Evolutionary conservation across 768 basidiomycete species (phyloP).

Genomic region (Mycena galopus): DNA sequence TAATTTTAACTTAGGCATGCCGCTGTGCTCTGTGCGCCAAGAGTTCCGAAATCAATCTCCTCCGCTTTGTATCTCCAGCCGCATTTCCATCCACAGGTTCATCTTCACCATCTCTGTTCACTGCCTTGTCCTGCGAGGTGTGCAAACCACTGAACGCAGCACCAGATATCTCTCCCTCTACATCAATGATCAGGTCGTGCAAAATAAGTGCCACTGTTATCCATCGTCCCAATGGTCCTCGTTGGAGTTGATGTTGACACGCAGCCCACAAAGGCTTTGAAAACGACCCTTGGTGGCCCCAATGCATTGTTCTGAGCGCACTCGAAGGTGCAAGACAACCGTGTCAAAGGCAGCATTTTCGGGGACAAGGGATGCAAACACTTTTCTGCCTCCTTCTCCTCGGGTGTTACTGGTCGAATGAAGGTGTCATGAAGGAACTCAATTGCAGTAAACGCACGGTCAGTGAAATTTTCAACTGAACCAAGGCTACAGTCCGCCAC

Average conservation of each 20-base stretch:
- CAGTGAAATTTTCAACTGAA: conserved; percentile 46
- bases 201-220: conserved; percentile 50
- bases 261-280: conserved; percentile 47
- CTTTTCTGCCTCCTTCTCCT: conserved; percentile 52
- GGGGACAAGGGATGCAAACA: conserved; percentile 41
- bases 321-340: conserved; percentile 43
- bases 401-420: conserved; percentile 43
- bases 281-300: conserved; percentile 51
- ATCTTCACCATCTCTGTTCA: conserved; percentile 26
- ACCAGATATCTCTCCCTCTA: conserved; percentile 44
- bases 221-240: conserved; percentile 45
- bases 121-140: conserved; percentile 28
- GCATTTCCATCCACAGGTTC: conserved; percentile 17
- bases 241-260: conserved; percentile 46
- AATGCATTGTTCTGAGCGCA: conserved; percentile 54
- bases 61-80: conserved; percentile 35
- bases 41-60: conserved; percentile 38
- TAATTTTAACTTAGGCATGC: conserved; percentile 24
- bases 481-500: conserved; percentile 45
- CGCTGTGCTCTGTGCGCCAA: conserved; percentile 25
- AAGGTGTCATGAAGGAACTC: too few relatives aligned
- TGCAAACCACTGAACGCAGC: conserved; percentile 35
- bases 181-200: conserved; percentile 50
- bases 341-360: conserved; percentile 46
- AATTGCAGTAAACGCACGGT: too few relatives aligned